Percentiles rank a stretch among this genome's conserved stretches.
phyloP scores from a whole-genome alignment of 1,139 yeast species.

The Blastobotrys capitulatus region DNA sequence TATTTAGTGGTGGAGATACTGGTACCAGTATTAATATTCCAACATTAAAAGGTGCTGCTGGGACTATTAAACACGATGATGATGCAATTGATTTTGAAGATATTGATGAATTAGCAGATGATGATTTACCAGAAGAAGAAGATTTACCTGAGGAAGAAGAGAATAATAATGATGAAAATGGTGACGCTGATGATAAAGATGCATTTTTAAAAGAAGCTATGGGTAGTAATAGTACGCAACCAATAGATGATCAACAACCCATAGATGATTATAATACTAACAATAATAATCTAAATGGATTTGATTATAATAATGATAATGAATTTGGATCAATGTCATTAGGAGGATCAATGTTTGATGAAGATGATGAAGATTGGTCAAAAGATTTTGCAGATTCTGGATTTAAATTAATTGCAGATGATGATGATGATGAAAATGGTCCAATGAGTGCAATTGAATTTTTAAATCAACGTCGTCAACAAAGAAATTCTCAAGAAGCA shows the following conservation, averaged over 20 bases:
- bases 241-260: slow-evolving; percentile 4
- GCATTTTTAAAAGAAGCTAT: not conserved
- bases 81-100: slow-evolving; percentile 96
- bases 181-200: slow-evolving; percentile 33
- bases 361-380: slow-evolving; percentile 28
- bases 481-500: slow-evolving; percentile 7
- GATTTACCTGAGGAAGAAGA: slow-evolving; percentile 21
- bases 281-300: not conserved
- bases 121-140: slow-evolving; percentile 50
- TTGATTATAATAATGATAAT: not conserved
- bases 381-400: slow-evolving; percentile 19
- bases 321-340: not conserved
- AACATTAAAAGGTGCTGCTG: slow-evolving; percentile 28
- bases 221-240: not conserved
- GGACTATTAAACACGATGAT: slow-evolving; percentile 67
- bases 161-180: slow-evolving; percentile 23
- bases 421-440: slow-evolving; percentile 7
- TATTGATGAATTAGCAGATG: slow-evolving; percentile 92
- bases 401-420: slow-evolving; percentile 17
- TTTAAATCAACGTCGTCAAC: not conserved
- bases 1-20: slow-evolving; percentile 13
- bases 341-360: slow-evolving; percentile 22
- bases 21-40: slow-evolving; percentile 18
- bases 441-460: slow-evolving; percentile 1
- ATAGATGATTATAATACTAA: too few relatives aligned